Conservation (phyloP, 768 basidiomycete genomes). For the Russula sp. region DNA sequence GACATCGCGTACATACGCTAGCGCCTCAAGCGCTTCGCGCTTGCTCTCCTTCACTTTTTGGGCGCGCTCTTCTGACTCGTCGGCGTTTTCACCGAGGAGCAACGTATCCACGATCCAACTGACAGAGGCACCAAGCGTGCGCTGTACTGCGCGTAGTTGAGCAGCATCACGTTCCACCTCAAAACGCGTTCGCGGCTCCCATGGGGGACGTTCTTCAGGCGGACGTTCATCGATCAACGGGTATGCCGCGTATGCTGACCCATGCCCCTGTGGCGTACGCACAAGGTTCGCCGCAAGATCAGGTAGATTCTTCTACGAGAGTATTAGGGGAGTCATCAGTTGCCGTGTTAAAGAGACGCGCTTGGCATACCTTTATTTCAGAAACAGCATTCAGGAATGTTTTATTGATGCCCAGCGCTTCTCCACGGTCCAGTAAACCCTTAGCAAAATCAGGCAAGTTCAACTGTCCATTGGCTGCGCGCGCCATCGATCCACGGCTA, state of each 20-base stretch:
- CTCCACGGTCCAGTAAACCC: constrained; percentile 69
- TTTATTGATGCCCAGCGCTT: constrained; percentile 81
- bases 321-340: constrained; percentile 23
- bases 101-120: constrained; percentile 73
- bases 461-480: constrained; percentile 39
- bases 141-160: constrained; percentile 55
- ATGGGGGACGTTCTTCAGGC: constrained; percentile 56
- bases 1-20: constrained; percentile 75
- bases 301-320: constrained; percentile 58
- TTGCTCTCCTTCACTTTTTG: constrained; percentile 45
- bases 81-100: constrained; percentile 51
- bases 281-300: constrained; percentile 71
- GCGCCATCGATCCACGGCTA: constrained; percentile 30
- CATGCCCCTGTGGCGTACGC: constrained; percentile 49
- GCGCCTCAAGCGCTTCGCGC: constrained; percentile 67
- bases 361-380: constrained; percentile 60
- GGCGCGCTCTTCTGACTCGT: constrained; percentile 42
- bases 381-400: constrained; percentile 77
- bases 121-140: constrained; percentile 64
- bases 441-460: constrained; percentile 71
- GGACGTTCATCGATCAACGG: constrained; percentile 61
- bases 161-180: constrained; percentile 66
- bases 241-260: constrained; percentile 48
- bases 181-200: constrained; percentile 67
- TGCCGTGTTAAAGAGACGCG: constrained; percentile 11